Evolutionary conservation across 306 rosid species (phyloP), one percentile per base, ranked within the genome.

Genomic region (Malus fusca): DNA sequence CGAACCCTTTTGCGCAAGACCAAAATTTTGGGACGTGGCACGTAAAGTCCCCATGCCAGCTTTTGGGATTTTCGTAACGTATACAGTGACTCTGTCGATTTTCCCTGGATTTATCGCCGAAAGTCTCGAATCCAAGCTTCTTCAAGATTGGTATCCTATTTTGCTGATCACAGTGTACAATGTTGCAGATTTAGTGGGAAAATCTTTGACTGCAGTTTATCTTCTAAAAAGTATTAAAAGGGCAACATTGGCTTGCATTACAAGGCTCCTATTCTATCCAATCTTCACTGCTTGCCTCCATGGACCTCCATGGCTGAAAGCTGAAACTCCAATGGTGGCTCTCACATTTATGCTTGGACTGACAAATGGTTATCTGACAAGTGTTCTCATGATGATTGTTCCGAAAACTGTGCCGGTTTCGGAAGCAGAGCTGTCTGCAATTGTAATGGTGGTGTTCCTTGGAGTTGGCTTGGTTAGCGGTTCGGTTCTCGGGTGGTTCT

Each of bases 41-140:
- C 80, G 85, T 40, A 89, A 89, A 80, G 82, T 92, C 31, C 75
- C 85, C 11, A 78, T 87, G 68, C 88, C 95, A 1, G 93, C 86
- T 46, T 84, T 92, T 31, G 97, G 96, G 55, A 89, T 95, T 63
- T 88, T 92, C 81, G 73, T 84, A 51, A 90, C 85, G 59, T 92
- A 95, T 43, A 73, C 86, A 7, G 97, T 95, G 82, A 95, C 97
- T 18, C 83, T 95, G 30, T 95, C 98, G 4, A 92, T 95, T 22
- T 95, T 95, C 69, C 98, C 98, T 4, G 98, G 98, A 72, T 92
- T 85, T 43, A 83, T 95, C 42, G 93, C 98, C 0, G 98, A 95
- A 84, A 85, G 90, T 82, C 78, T 92, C 1, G 77, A 85, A 58
- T 95, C 97, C 66, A 77, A 88, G 75, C 23, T 84, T 83, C 84